Percentiles rank a stretch among this genome's conserved stretches.
Conservation (phyloP, 495 filamentous ascomycete genomes). For the Penicillium desertorum region DNA sequence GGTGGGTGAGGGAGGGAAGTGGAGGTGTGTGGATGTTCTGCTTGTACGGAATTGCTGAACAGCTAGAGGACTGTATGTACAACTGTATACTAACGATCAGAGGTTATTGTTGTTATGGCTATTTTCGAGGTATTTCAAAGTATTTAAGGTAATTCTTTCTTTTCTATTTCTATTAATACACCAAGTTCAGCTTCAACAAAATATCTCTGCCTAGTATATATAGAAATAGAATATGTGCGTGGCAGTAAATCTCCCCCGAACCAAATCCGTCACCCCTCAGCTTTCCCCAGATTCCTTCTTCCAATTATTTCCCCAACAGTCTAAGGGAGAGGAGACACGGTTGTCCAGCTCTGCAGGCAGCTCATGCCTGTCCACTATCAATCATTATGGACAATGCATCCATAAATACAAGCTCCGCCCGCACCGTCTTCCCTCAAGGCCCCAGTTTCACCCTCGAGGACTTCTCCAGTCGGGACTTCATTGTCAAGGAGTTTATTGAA, state of each 20-base stretch:
- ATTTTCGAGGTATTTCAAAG: background rate
- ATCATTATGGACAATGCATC: constrained; percentile 47
- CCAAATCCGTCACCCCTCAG: constrained; percentile 8
- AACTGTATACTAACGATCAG: too few species aligned
- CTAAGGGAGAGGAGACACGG: background rate
- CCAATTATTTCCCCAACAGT: constrained; percentile 2
- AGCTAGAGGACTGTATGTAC: too few species aligned
- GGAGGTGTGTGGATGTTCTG: constrained; percentile 4
- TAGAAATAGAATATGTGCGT: constrained; percentile 2
- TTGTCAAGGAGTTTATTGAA: constrained; percentile 97
- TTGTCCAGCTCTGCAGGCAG: constrained; percentile 8
- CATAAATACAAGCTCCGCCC: constrained; percentile 39
- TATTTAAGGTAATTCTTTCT: background rate
- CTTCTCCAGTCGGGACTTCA: constrained; percentile 86
- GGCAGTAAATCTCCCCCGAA: background rate
- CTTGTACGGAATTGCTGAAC: background rate
- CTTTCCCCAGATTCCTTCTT: constrained; percentile 29
- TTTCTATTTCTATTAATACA: background rate
- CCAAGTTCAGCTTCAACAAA: background rate
- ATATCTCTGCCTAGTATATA: too few species aligned
- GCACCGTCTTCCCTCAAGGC: constrained; percentile 72
- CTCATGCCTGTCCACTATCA: constrained; percentile 20
- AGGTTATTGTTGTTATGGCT: too few species aligned
- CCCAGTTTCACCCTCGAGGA: constrained; percentile 82
- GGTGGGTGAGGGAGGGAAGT: constrained; percentile 5